phyloP scores from a whole-genome alignment of 2,329 filamentous ascomycete genomes.

The Penicillium sp. region DNA sequence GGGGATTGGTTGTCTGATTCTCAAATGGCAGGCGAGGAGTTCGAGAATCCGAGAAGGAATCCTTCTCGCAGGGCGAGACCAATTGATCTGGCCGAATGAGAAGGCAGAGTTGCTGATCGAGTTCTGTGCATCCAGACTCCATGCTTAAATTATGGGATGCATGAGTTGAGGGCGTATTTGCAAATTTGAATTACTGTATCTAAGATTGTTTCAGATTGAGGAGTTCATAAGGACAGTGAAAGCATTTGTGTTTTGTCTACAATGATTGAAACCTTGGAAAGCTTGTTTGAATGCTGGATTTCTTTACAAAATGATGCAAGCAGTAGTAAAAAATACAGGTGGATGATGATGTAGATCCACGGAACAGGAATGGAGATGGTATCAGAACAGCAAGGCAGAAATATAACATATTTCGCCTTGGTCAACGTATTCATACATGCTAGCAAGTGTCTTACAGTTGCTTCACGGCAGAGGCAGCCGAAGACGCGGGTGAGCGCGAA shows the following conservation, averaged over 20 bases:
- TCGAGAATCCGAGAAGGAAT: neutral
- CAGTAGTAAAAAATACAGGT: neutral
- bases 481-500: neutral
- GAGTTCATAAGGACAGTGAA: too few relatives aligned
- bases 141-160: neutral
- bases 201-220: too few relatives aligned
- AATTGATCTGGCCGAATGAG: neutral
- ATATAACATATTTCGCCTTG: neutral
- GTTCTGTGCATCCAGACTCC: neutral
- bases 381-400: slow-evolving; percentile 16
- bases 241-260: neutral
- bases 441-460: slow-evolving; percentile 8
- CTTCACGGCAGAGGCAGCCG: slow-evolving; percentile 25
- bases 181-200: neutral
- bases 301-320: neutral
- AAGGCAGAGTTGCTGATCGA: neutral
- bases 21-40: neutral
- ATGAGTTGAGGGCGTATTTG: too few relatives aligned
- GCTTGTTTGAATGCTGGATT: neutral
- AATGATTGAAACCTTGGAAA: neutral
- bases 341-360: slow-evolving; percentile 6
- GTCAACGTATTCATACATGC: slow-evolving; percentile 16
- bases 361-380: slow-evolving; percentile 28
- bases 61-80: slow-evolving; percentile 4
- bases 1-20: neutral